These are phyloP conservation scores for Kwoniella shandongensis DNA, from an alignment of 768 basidiomycete species.

Conservation along the genomic window DNA sequence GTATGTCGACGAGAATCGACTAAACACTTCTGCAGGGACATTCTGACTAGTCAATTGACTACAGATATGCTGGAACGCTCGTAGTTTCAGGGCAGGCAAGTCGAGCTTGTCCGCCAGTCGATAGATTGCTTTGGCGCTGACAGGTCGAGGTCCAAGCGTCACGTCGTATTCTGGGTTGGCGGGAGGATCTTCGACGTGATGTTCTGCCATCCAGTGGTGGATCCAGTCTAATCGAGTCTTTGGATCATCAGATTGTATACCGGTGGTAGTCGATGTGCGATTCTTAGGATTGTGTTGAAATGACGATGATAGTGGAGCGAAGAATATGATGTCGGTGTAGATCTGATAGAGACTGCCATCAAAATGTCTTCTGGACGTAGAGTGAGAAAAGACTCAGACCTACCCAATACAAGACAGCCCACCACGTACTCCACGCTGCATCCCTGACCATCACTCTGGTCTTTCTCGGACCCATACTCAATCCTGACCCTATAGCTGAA, in stretches of 20 bases:
- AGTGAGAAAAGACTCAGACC: constrained; percentile 33
- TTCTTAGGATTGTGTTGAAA: constrained; percentile 57
- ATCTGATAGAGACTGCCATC: constrained; percentile 60
- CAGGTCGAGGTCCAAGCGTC: constrained; percentile 68
- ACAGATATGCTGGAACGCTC: constrained; percentile 77
- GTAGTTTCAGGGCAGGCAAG: constrained; percentile 68
- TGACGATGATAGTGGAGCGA: constrained; percentile 75
- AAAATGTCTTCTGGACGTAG: not conserved
- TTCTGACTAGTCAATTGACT: constrained; percentile 74
- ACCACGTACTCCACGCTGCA: constrained; percentile 66
- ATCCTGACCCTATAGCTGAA: too few relatives aligned
- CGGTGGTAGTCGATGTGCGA: constrained; percentile 27
- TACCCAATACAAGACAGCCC: constrained; percentile 75
- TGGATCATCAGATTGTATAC: constrained; percentile 4
- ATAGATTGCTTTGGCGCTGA: constrained; percentile 81
- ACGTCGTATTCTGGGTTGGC: not conserved
- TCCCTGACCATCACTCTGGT: constrained; percentile 61
- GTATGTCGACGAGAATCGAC: constrained; percentile 76
- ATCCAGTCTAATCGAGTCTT: constrained; percentile 64
- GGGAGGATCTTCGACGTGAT: constrained; percentile 20
- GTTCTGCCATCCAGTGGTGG: constrained; percentile 62
- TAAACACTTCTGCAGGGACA: constrained; percentile 82
- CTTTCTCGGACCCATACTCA: constrained; percentile 58
- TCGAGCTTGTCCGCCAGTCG: constrained; percentile 76
- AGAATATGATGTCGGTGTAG: constrained; percentile 80